Base-by-base conservation (phyloP, 768 basidiomycete genomes). In the Hypholoma sublateritium region DNA sequence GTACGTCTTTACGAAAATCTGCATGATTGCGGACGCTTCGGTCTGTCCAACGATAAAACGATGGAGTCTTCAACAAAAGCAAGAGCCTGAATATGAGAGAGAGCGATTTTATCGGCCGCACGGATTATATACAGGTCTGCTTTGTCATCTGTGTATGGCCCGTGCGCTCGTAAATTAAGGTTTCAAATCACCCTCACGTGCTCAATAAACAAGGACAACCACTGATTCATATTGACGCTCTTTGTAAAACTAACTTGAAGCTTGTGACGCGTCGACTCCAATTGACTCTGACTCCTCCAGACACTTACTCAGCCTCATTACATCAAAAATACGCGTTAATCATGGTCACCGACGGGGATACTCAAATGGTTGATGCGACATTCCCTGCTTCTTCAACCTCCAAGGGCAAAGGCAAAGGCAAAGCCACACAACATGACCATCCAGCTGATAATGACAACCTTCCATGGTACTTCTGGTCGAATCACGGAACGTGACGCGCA, bases 1-100 rank as follows among this genome's bases (percentile, higher is more conserved):
- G 58, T 66, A 92, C 92, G 93, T 94, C 79, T 94, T 98, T 57
- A 98, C 95, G 77, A 98, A 98, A 73, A 97, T 98, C 80, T 97
- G 95, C 95, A 97, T 96, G 67, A 76, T 80, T 67, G 65, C 77
- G 80, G 83, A 86, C 78, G 87, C 88, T 76, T 80, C 73, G 75
- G 87, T 90, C 92, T 93, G 76, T 93, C 91, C 91, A 93, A 85
- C 90, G 87, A 86, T 67, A 61, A 63, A 86, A 85, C 85, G 91
- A 75, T 94, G 92, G 91, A 93, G 89, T 94, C 91, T 85, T 93
- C 74, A 88, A 93, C 85, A 79, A 89, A 87, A 86, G 86, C 84
- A 82, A 81, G 80, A 78, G 77, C 80, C 78, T 76, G 68, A 53
- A 62, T 64, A 56, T 59, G 42, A 60, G 50, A 52, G 53, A 55